phyloP scores from a whole-genome alignment of 306 rosid species.

The Lagenaria siceraria region DNA sequence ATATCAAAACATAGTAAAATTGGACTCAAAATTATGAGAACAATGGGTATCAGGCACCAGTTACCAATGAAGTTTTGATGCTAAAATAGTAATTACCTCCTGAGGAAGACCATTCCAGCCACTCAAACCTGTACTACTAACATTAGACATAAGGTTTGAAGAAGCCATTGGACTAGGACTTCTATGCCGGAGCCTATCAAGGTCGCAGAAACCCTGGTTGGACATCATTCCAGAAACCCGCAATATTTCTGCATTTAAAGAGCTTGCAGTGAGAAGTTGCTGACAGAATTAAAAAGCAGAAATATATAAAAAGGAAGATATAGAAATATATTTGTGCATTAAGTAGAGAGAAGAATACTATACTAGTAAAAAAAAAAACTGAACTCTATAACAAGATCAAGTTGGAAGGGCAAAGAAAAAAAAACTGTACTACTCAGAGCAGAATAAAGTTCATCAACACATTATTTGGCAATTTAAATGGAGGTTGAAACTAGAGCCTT shows the following conservation, averaged over 20 bases:
- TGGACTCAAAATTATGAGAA: background rate
- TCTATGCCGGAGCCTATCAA: constrained; percentile 90
- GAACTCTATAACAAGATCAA: background rate
- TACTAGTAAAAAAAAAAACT: background rate
- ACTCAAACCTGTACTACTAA: constrained; percentile 57
- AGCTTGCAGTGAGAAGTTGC: background rate
- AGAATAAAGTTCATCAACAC: background rate
- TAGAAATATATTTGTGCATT: background rate
- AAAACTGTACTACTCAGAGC: background rate
- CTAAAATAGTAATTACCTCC: constrained; percentile 41
- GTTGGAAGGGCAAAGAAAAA: background rate
- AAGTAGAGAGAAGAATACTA: background rate
- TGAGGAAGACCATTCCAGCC: constrained; percentile 90
- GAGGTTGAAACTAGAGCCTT: background rate
- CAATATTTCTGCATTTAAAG: constrained; percentile 65
- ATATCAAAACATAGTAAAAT: background rate
- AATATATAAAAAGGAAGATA: background rate
- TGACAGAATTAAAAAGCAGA: background rate
- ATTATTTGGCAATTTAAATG: background rate
- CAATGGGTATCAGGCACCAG: background rate
- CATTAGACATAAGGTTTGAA: constrained; percentile 75
- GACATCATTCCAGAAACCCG: constrained; percentile 95
- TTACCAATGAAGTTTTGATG: constrained; percentile 3
- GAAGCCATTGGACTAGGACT: constrained; percentile 99
- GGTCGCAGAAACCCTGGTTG: constrained; percentile 94